phyloP scores from a whole-genome alignment of 192 early-diverging fungal genomes.

The Backusella psychrophila region DNA sequence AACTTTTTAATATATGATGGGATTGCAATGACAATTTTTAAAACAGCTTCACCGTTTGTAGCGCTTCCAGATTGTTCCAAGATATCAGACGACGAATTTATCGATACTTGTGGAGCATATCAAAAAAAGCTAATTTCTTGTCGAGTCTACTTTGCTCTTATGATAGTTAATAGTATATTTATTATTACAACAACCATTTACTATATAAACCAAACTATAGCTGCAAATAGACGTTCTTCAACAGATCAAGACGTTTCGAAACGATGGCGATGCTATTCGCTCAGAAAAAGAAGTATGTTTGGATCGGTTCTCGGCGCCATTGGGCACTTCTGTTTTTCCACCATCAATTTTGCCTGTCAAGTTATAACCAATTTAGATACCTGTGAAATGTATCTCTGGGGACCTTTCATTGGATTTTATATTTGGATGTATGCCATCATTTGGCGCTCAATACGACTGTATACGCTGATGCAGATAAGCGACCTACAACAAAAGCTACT shows the following conservation, averaged over 20 bases:
- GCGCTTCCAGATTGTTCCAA: not conserved
- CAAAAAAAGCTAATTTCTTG: not conserved
- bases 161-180: slow-evolving; percentile 7
- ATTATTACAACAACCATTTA: slow-evolving; percentile 9
- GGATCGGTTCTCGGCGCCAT: slow-evolving; percentile 7
- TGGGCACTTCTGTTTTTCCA: slow-evolving; percentile 10
- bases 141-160: slow-evolving; percentile 9
- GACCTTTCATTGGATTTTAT: not conserved
- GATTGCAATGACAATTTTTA: not conserved
- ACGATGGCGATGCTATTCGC: not conserved
- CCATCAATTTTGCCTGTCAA: not conserved
- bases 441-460: slow-evolving; percentile 9
- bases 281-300: slow-evolving; percentile 16
- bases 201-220: not conserved
- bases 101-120: not conserved
- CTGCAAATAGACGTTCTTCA: not conserved
- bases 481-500: not conserved
- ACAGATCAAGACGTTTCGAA: not conserved
- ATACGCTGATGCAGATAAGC: slow-evolving; percentile 10
- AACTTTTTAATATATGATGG: not conserved
- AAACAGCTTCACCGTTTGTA: not conserved
- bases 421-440: slow-evolving; percentile 18
- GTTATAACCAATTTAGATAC: not conserved
- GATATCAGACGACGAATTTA: not conserved
- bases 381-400: slow-evolving; percentile 20